Percentiles rank a stretch among this genome's conserved stretches.
These are phyloP conservation scores for Candida endomychidarum DNA, from an alignment of 805 yeast genomes.

Conservation along the genomic window DNA sequence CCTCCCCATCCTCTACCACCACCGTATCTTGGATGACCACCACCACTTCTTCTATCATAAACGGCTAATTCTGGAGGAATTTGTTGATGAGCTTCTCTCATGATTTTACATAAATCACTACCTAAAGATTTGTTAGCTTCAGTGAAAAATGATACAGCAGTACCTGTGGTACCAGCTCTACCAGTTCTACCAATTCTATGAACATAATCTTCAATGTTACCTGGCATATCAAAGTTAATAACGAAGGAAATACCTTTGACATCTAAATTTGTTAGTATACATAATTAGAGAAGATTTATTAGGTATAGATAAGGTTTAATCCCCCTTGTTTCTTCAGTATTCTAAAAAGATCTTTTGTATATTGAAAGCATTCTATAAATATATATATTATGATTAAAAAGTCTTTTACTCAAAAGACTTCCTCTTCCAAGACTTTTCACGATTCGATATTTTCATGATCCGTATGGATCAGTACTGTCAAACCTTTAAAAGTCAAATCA, in stretches of 20 bases:
- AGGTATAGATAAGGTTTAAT: slow-evolving; percentile 7
- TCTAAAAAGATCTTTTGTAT: slow-evolving; percentile 9
- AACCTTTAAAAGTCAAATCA: slow-evolving; percentile 4
- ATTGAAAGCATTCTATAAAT: slow-evolving; percentile 10
- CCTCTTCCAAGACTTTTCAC: not conserved
- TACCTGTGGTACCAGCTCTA: slow-evolving; percentile 96
- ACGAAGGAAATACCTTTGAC: slow-evolving; percentile 96
- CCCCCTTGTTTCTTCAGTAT: slow-evolving; percentile 1
- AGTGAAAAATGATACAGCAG: slow-evolving; percentile 93
- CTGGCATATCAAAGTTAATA: slow-evolving; percentile 96
- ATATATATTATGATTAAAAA: slow-evolving; percentile 10
- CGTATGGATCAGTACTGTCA: not conserved
- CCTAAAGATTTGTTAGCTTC: slow-evolving; percentile 85
- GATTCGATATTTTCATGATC: slow-evolving; percentile 2
- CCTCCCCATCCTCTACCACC: slow-evolving; percentile 61
- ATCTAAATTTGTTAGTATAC: slow-evolving; percentile 57
- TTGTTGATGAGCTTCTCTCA: slow-evolving; percentile 93
- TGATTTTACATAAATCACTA: slow-evolving; percentile 81
- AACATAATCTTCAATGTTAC: slow-evolving; percentile 96
- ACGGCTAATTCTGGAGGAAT: slow-evolving; percentile 77
- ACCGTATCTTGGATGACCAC: slow-evolving; percentile 52
- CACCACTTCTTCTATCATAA: slow-evolving; percentile 64
- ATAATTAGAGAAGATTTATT: not conserved
- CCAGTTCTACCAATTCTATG: slow-evolving; percentile 99
- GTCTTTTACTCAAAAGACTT: no score